Evolutionary conservation across 768 basidiomycete genomes (phyloP), one percentile per base, ranked within the genome.

Genomic region (Mycena leptocephala): DNA sequence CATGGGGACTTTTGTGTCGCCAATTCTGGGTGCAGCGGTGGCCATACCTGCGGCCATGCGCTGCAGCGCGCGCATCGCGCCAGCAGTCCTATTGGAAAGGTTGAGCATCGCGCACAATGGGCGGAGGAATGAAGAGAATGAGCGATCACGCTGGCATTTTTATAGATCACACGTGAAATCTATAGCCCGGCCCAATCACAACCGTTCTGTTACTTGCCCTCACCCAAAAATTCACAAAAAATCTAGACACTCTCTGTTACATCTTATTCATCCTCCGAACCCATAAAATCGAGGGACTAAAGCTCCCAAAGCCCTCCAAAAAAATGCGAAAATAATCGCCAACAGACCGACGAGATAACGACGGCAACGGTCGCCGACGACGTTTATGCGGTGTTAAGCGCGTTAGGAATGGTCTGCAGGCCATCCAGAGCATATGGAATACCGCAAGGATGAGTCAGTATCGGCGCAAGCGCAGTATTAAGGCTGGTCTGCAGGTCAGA

Each of bases 1-100:
- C 95, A 97, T 96, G 79, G 95, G 86, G 70, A 97, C 96, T 87
- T 96, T 96, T 74, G 94, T 96, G 84, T 96, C 95, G 74, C 96
- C 96, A 79, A 97, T 97, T 80, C 95, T 90, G 58, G 93, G 89
- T 8, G 92, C 89, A 82, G 89, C 93, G 80, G 95, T 96, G 82
- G 96, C 96, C 94, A 97, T 94, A 46, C 94, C 94, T 67, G 90
- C 90, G 73, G 89, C 89, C 79, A 89, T 46, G 67, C 90, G 90
- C 85, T 89, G 88, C 78, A 91, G 80, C 37, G 87, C 86, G 80
- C 91, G 90, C 80, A 92, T 80, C 39, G 88, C 91, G 84, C 87
- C 84, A 59, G 90, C 89, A 75, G 91, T 88, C 85, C 89, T 87
- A 76, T 87, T 87, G 59, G 91, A 86, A 83, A 92, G 83, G 83